Base-by-base conservation (phyloP, 306 rosid species). In the Citrullus amarus region DNA sequence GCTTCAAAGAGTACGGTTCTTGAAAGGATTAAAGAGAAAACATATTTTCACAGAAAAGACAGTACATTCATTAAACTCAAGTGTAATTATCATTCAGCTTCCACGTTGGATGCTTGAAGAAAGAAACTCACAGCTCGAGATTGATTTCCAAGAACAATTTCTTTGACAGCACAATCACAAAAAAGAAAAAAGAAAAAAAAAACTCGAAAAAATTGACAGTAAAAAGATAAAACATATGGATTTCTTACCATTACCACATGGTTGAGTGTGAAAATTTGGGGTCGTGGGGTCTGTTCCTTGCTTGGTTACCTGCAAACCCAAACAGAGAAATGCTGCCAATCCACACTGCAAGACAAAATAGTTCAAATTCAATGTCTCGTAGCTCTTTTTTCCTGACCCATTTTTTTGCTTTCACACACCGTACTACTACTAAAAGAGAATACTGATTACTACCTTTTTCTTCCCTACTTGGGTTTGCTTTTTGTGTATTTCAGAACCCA, bases 151-250 rank as follows among this genome's bases (percentile, higher is more conserved):
- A 48, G 30, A 76, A 53, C 68, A 55, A 76, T 57, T 39, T 76
- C 68, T 76, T 76, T 76, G 79, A 76, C 79, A 76, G 54, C 79
- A 76, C 79, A 76, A 76, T 76, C 68, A 76, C 68, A 76, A 72
- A 70, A 43, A 46, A 44, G 10, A 17, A 54, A 32, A 75, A 0
- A 32, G 53, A 0, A 5, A 22, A 18, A 10, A 17, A 39, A 17
- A 16, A 17, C 11, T 38, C 15, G 15, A 9, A n/a, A 41, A 11
- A 20, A 70, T 54, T 70, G 43, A 72, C 14, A 67, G 75, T 68
- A 41, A 68, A 36, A 36, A 36, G 39, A 36, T 36, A 36, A 36
- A 66, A 61, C 2, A 32, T 20, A 69, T 69, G 34, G 5, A 46
- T 28, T 48, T 46, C 39, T 46, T 70, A 39, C 34, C 36, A 68